These are phyloP conservation scores for Punctularia strigosozonata DNA, from an alignment of 768 basidiomycete species.

Conservation along the genomic window DNA sequence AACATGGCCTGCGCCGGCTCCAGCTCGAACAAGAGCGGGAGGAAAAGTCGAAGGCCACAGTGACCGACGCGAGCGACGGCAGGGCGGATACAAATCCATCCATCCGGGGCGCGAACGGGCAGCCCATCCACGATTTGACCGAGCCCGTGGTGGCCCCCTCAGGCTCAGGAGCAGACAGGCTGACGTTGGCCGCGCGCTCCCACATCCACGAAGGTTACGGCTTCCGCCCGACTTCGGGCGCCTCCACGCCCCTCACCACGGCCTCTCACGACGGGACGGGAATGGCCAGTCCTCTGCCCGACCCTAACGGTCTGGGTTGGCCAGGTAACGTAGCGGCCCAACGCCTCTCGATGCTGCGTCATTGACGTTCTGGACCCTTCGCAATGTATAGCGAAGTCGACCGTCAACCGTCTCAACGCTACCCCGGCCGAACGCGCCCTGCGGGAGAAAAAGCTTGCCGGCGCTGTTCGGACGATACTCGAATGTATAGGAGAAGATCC, in stretches of 20 bases:
- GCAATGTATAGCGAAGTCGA: conserved; percentile 65
- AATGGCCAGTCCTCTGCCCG: conserved; percentile 24
- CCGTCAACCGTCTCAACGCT: conserved; percentile 72
- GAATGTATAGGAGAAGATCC: conserved; percentile 99
- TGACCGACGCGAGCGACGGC: neutral
- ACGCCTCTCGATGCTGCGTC: too few species aligned
- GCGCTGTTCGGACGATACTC: conserved; percentile 82
- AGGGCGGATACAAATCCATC: neutral
- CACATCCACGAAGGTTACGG: conserved; percentile 69
- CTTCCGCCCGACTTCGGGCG: conserved; percentile 60
- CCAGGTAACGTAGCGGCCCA: conserved; percentile 45
- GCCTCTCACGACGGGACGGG: conserved; percentile 13
- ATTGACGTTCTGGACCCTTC: conserved; percentile 6
- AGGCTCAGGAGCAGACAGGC: conserved; percentile 3
- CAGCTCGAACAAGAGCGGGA: conserved; percentile 23
- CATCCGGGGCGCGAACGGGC: neutral
- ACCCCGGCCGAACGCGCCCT: conserved; percentile 59
- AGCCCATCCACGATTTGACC: neutral
- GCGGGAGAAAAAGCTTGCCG: conserved; percentile 66
- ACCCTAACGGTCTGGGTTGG: conserved; percentile 81
- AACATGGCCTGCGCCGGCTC: conserved; percentile 28
- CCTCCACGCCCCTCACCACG: conserved; percentile 43
- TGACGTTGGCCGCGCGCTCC: conserved; percentile 13
- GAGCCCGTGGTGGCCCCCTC: neutral
- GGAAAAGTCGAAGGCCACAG: too few species aligned